phyloP scores from a whole-genome alignment of 106 monocot species.

The Acorus gramineus region DNA sequence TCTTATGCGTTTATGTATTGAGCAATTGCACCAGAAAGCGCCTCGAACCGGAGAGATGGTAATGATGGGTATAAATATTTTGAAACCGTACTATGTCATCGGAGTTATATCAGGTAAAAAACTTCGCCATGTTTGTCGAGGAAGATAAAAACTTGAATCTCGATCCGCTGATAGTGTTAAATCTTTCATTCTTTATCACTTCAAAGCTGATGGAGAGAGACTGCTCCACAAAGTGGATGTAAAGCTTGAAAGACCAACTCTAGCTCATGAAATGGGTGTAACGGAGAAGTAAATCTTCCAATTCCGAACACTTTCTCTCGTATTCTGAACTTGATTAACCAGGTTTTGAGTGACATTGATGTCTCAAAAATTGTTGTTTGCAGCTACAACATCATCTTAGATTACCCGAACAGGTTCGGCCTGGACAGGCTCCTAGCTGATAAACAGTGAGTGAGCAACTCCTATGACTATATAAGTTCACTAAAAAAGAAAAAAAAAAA shows the following conservation, averaged over 20 bases:
- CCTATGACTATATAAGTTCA: slow-evolving; percentile 1
- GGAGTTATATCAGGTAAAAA: slow-evolving; percentile 22
- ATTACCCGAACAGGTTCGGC: too few species aligned
- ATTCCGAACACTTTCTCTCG: too few species aligned
- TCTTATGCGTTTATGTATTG: too few species aligned
- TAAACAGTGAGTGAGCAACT: too few species aligned
- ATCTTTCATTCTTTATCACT: background rate
- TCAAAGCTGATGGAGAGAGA: slow-evolving; percentile 21
- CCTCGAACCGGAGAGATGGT: slow-evolving; percentile 19
- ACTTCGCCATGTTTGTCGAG: background rate
- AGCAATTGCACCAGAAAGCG: slow-evolving; percentile 5
- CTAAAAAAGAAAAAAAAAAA: background rate
- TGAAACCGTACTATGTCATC: slow-evolving; percentile 6
- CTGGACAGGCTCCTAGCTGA: too few species aligned
- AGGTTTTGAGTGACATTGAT: too few species aligned
- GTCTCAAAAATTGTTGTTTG: too few species aligned
- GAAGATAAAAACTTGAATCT: background rate
- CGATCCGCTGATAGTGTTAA: background rate
- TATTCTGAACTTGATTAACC: too few species aligned
- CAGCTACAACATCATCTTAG: too few species aligned
- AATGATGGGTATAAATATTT: slow-evolving; percentile 1
- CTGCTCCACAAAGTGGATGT: slow-evolving; percentile 20
- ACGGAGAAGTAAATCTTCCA: slow-evolving; percentile 9
- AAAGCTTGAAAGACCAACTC: slow-evolving; percentile 3
- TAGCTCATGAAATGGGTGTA: slow-evolving; percentile 18